Percentiles rank a stretch among this genome's conserved stretches.
phyloP scores from a whole-genome alignment of 371 early-diverging fungal species.

The Dinochytrium kinnereticum region DNA sequence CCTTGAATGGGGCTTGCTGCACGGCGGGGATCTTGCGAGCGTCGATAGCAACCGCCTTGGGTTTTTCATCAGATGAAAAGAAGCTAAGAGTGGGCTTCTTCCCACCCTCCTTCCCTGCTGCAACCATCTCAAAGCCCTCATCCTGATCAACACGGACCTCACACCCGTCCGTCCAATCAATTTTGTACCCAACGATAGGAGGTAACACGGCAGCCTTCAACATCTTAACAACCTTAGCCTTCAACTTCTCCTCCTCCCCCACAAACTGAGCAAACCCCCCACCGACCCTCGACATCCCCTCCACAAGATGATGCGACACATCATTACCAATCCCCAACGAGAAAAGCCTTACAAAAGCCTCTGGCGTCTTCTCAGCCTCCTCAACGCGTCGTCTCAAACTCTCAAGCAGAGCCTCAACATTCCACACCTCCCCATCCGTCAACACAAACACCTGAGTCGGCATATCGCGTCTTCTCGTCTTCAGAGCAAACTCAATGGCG shows the following conservation, averaged over 20 bases:
- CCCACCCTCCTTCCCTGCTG: slow-evolving; percentile 14
- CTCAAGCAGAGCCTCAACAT: slow-evolving; percentile 36
- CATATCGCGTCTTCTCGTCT: slow-evolving; percentile 38
- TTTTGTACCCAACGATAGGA: slow-evolving; percentile 49
- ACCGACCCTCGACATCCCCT: slow-evolving; percentile 54
- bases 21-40: background rate
- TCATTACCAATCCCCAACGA: slow-evolving; percentile 52
- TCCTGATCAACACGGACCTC: slow-evolving; percentile 7
- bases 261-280: slow-evolving; percentile 56
- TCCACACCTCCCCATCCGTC: slow-evolving; percentile 57
- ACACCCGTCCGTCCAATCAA: slow-evolving; percentile 35
- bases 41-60: slow-evolving; percentile 9
- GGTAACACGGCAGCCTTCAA: slow-evolving; percentile 54
- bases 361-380: slow-evolving; percentile 8
- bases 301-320: slow-evolving; percentile 57
- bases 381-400: slow-evolving; percentile 27
- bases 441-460: slow-evolving; percentile 52
- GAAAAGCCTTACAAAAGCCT: slow-evolving; percentile 45
- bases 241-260: slow-evolving; percentile 50
- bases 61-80: background rate
- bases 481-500: slow-evolving; percentile 43
- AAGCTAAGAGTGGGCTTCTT: slow-evolving; percentile 30
- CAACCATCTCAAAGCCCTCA: slow-evolving; percentile 17
- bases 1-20: slow-evolving; percentile 46
- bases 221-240: slow-evolving; percentile 53